Evolutionary conservation across 306 rosid species (phyloP), one percentile per base, ranked within the genome.

Genomic region (Heteromeles arbutifolia): DNA sequence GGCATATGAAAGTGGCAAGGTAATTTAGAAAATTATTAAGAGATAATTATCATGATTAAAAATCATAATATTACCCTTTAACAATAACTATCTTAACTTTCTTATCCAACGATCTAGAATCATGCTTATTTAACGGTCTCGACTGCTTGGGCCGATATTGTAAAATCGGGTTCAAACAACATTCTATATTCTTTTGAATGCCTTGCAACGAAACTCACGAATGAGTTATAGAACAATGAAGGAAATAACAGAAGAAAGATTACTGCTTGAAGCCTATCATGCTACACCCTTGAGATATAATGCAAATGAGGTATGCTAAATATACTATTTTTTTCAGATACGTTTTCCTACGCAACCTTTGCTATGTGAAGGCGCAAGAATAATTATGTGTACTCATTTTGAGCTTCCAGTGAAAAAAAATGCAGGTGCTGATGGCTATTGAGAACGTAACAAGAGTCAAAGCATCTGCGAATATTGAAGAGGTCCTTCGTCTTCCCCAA

Each of bases 361-460:
- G 43, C 24, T 31, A 11, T 34, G 66, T 7, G 24, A 6, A 19
- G 6, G 3, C n/a, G 45, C 44, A 19, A 64, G 19, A 21, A 31
- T 61, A 61, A 37, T 41, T 10, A 17, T 24, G 10, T 48, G 41
- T 25, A 41, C 26, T 59, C 18, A 22, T 26, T 75, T 61, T 70
- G 65, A 25, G 32, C 57, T 32, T 65, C 29, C 65, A 25, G 25
- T 65, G 67, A n/a, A 66, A 80, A 37, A 78, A 37, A 37, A 28
- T 37, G 80, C 89, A 95, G 99, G 92, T 88, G 73, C 86, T 86
- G 87, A 76, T 85, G 83, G 96, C 93, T 5, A 83, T 92, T 22
- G 85, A 85, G 74, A 87, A 85, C 48, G 91, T 93, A 45, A 81
- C 84, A 29, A 91, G 58, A 79, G 91, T 86, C 50, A 93, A 92